These are phyloP conservation scores for Mucor circinelloides DNA, from an alignment of 371 early-diverging fungal species.

Conservation along the genomic window DNA sequence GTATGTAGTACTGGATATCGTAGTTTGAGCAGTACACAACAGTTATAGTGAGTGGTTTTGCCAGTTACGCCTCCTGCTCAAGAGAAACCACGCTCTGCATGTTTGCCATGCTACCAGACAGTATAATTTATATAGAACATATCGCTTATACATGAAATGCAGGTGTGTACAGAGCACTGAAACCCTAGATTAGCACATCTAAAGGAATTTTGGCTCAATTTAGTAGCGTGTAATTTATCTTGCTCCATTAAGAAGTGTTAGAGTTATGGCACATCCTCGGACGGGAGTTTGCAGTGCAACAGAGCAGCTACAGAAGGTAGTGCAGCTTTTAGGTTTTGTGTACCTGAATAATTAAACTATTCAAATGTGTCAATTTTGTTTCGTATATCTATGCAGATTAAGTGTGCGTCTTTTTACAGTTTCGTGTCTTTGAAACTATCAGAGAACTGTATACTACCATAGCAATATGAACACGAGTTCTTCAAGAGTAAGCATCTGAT, in stretches of 20 bases:
- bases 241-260: not conserved
- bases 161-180: no score
- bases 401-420: not conserved
- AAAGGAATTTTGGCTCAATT: no score
- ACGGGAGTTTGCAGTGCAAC: not conserved
- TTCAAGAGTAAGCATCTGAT: not conserved
- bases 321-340: not conserved
- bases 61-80: no score
- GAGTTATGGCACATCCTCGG: not conserved
- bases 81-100: no score
- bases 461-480: not conserved
- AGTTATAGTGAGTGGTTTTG: no score
- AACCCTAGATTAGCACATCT: no score
- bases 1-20: no score
- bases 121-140: no score
- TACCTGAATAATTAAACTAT: not conserved
- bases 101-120: no score
- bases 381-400: not conserved
- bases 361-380: not conserved
- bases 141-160: no score
- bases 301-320: not conserved
- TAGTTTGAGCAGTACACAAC: no score
- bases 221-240: no score
- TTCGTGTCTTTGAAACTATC: not conserved
- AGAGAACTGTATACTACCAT: not conserved